These are phyloP conservation scores for Cystobasidium ongulense DNA, from an alignment of 768 basidiomycete species.

Conservation along the genomic window DNA sequence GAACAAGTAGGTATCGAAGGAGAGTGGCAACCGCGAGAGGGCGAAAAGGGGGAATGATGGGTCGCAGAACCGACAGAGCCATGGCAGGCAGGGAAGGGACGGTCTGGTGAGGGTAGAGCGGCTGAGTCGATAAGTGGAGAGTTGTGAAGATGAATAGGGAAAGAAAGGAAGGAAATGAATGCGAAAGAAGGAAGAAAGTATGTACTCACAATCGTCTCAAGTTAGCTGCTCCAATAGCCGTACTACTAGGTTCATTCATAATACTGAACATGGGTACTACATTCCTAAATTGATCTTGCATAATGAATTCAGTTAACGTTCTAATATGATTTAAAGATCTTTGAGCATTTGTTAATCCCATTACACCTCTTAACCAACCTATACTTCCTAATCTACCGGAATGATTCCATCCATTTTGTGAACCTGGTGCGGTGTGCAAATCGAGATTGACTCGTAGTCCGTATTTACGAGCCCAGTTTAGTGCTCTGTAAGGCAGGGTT, in stretches of 20 bases:
- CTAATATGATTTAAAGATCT: constrained; percentile 79
- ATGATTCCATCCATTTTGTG: constrained; percentile 84
- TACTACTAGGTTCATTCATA: constrained; percentile 69
- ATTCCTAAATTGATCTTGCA: constrained; percentile 59
- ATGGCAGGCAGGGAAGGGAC: too few species aligned
- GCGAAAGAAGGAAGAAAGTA: not conserved
- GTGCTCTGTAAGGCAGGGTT: constrained; percentile 45
- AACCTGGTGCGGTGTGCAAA: constrained; percentile 68
- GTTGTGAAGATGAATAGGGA: too few species aligned
- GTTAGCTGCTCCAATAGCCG: constrained; percentile 53
- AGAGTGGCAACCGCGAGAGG: too few species aligned
- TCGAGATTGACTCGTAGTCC: constrained; percentile 89
- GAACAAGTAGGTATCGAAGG: too few species aligned
- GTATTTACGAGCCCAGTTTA: constrained; percentile 92
- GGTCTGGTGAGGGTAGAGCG: too few species aligned
- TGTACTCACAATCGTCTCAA: constrained; percentile 45
- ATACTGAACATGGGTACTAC: constrained; percentile 82
- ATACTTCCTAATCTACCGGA: constrained; percentile 71
- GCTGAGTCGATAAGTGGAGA: too few species aligned
- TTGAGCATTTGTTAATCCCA: constrained; percentile 81
- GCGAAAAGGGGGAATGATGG: too few species aligned
- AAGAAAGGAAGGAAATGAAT: not conserved
- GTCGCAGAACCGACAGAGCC: too few species aligned
- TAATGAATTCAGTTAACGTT: constrained; percentile 79
- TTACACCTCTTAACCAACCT: constrained; percentile 62